A percentile compares a stretch with the other conserved stretches of the same genome.
phyloP scores from a whole-genome alignment of 2,329 filamentous ascomycete species.

The Scedosporium apiospermum region DNA sequence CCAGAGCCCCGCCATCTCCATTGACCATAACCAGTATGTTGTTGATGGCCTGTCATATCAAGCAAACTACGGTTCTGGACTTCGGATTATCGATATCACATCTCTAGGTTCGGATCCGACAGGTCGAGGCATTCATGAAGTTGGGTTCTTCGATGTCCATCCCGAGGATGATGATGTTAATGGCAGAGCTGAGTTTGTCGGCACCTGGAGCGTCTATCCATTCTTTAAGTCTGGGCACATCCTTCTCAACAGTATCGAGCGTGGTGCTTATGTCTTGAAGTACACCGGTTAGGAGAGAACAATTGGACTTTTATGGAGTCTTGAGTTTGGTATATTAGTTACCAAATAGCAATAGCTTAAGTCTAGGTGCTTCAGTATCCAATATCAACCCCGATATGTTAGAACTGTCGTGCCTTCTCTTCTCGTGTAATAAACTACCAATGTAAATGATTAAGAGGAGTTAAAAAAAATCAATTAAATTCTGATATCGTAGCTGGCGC shows the following conservation, averaged over 20 bases:
- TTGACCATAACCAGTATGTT: slow-evolving; percentile 39
- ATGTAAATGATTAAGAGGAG: no score
- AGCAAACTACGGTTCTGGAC: slow-evolving; percentile 37
- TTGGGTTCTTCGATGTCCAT: slow-evolving; percentile 36
- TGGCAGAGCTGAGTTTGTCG: slow-evolving; percentile 26
- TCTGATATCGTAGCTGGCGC: no score
- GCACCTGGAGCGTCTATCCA: slow-evolving; percentile 37
- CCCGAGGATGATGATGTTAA: slow-evolving; percentile 31
- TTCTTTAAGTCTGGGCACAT: slow-evolving; percentile 35
- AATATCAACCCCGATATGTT: no score
- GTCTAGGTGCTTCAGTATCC: no score
- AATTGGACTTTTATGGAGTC: no score
- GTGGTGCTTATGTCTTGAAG: slow-evolving; percentile 35
- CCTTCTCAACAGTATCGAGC: slow-evolving; percentile 38
- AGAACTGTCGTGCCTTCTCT: no score
- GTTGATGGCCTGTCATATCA: slow-evolving; percentile 31
- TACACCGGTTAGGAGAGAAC: slow-evolving; percentile 7
- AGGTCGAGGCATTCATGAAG: slow-evolving; percentile 27
- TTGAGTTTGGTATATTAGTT: no score
- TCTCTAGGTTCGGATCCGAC: slow-evolving; percentile 24
- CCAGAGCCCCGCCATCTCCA: slow-evolving; percentile 24
- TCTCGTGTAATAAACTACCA: no score
- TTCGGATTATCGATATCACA: slow-evolving; percentile 25
- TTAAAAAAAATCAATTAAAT: no score
- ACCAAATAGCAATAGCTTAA: no score